phyloP scores from a whole-genome alignment of 2,329 filamentous ascomycete genomes.

The Dendrostoma leiphaemia region DNA sequence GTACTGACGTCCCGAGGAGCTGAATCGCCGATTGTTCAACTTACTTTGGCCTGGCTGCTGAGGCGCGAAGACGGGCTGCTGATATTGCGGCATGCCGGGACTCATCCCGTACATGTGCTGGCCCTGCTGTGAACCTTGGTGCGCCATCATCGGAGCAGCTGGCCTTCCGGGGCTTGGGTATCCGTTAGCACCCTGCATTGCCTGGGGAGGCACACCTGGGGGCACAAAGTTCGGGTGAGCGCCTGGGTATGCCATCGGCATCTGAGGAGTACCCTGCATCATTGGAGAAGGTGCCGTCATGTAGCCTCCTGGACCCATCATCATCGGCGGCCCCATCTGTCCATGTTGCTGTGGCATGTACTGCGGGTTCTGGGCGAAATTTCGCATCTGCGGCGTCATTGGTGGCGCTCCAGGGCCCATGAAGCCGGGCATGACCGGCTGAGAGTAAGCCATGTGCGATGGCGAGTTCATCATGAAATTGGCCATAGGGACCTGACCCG shows the following conservation, averaged over 20 bases:
- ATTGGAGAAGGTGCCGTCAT: constrained; percentile 72
- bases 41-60: constrained; percentile 74
- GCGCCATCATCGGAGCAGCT: constrained; percentile 85
- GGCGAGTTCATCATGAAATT: constrained; percentile 70
- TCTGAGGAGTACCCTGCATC: constrained; percentile 66
- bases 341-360: constrained; percentile 70
- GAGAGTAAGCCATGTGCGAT: constrained; percentile 68
- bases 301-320: constrained; percentile 83
- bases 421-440: constrained; percentile 69
- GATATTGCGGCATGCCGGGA: constrained; percentile 65
- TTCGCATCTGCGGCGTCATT: constrained; percentile 64
- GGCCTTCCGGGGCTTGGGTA: constrained; percentile 87
- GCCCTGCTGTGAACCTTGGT: constrained; percentile 90
- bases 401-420: constrained; percentile 69
- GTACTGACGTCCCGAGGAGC: constrained; percentile 24
- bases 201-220: constrained; percentile 52
- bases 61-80: constrained; percentile 69
- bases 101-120: constrained; percentile 77
- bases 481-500: constrained; percentile 66
- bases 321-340: constrained; percentile 75
- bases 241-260: constrained; percentile 74
- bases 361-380: constrained; percentile 68
- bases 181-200: constrained; percentile 66
- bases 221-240: constrained; percentile 63
- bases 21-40: constrained; percentile 37